Evolutionary conservation across 768 basidiomycete species (phyloP).

Genomic region (Xanthoconium stramineum): DNA sequence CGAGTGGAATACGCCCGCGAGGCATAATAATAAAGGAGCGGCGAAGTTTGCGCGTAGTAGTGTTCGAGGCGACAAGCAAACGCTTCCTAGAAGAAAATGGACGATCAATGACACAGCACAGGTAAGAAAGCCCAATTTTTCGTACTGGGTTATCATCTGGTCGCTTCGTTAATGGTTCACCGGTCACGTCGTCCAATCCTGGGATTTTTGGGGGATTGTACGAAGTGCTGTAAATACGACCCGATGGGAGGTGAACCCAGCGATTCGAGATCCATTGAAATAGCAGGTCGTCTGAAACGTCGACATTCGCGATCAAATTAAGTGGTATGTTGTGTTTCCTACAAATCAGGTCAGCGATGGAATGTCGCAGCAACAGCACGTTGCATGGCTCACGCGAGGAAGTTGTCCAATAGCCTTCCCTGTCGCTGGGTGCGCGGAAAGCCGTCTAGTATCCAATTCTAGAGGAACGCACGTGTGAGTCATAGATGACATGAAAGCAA

Average conservation of each 20-base stretch:
- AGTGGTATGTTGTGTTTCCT: slow-evolving; percentile 65
- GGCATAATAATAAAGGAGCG: slow-evolving; percentile 71
- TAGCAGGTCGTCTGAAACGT: slow-evolving; percentile 81
- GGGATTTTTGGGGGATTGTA: slow-evolving; percentile 79
- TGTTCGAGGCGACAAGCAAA: slow-evolving; percentile 70
- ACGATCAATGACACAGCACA: slow-evolving; percentile 5
- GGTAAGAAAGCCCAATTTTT: slow-evolving; percentile 6
- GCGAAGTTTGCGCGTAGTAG: slow-evolving; percentile 78
- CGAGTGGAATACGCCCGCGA: slow-evolving; percentile 41
- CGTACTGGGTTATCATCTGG: slow-evolving; percentile 85
- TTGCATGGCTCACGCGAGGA: slow-evolving; percentile 53
- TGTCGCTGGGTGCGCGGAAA: slow-evolving; percentile 87
- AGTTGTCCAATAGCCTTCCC: slow-evolving; percentile 67
- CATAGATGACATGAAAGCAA: background rate
- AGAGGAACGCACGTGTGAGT: slow-evolving; percentile 6
- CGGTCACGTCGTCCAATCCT: slow-evolving; percentile 81
- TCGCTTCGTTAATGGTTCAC: slow-evolving; percentile 75
- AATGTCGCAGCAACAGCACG: background rate
- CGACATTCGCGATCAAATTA: slow-evolving; percentile 76
- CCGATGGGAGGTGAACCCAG: slow-evolving; percentile 82
- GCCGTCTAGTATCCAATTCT: slow-evolving; percentile 91
- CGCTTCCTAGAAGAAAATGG: slow-evolving; percentile 50
- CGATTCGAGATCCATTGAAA: slow-evolving; percentile 79
- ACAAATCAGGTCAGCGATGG: background rate
- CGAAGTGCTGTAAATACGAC: slow-evolving; percentile 81